Evolutionary conservation across 768 basidiomycete genomes (phyloP), one percentile per base, ranked within the genome.

Genomic region (Leccinum longicurvipes): DNA sequence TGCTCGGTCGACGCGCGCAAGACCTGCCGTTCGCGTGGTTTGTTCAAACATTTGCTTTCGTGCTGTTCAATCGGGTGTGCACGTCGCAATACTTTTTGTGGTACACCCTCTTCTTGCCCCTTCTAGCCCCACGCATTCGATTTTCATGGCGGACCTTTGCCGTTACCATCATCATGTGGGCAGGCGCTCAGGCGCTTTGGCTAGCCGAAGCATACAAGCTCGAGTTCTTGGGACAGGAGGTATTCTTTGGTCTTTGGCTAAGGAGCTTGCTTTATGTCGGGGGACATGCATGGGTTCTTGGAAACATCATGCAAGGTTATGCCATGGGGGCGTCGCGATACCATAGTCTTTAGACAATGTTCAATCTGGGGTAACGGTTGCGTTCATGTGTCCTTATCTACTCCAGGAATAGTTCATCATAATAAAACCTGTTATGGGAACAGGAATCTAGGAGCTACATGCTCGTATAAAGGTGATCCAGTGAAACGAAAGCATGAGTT

Each of bases 31-130:
- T 94, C 60, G 79, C 89, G 3, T 96, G 91, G 91, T 93, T 97
- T 67, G 79, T 95, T 12, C 95, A 98, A 72, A 98, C 97, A 2
- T 80, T 81, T 34, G 74, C 82, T 0, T 98, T 99, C 65, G 95
- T 98, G n/a, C 73, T 93, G 8, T 96, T 98, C 76, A 99, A 98
- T 71, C 95, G 96, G 72, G 97, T 99, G 50, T 97, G 95, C 80
- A 99, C 97, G 0, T 97, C 94, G 0, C 72, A 98, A 90, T 99
- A 99, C 71, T 99, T 98, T 74, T 78, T 96, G 36, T 99, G 97
- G 97, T 98, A 94, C 68, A 83, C 93, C 14, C 83, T 93, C 49
- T 83, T 98, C 57, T 72, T 98, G 0, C 94, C 96, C 0, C 79
- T 93, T 3, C 76, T 96, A 23, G 78, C 93, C 4, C 89, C 93